These are phyloP conservation scores for Xylariales sp. DNA, from an alignment of 2,329 filamentous ascomycete genomes.

Conservation along the genomic window DNA sequence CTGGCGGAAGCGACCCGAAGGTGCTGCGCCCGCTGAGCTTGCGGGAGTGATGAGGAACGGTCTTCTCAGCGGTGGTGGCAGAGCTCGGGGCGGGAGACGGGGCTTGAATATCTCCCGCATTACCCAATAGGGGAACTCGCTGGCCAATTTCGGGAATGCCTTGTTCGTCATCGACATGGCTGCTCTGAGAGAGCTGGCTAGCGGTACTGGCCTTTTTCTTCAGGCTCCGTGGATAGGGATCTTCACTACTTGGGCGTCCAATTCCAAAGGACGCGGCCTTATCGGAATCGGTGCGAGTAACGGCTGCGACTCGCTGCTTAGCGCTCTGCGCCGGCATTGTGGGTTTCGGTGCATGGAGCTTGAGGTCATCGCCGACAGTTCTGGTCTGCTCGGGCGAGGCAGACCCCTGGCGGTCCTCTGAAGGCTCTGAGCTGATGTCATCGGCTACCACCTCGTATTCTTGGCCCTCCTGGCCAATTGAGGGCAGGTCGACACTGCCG, in stretches of 20 bases:
- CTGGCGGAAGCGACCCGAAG: slow-evolving; percentile 67
- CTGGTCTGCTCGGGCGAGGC: slow-evolving; percentile 67
- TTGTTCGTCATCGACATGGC: slow-evolving; percentile 66
- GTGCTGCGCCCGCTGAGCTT: slow-evolving; percentile 66
- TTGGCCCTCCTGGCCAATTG: slow-evolving; percentile 81
- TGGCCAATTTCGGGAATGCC: slow-evolving; percentile 91
- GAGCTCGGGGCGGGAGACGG: slow-evolving; percentile 69
- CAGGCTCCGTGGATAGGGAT: slow-evolving; percentile 47
- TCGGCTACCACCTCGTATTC: slow-evolving; percentile 68
- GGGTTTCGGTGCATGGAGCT: slow-evolving; percentile 84
- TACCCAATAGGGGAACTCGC: slow-evolving; percentile 88
- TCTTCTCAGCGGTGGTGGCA: slow-evolving; percentile 27
- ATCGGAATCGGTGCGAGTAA: slow-evolving; percentile 89
- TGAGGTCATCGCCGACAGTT: slow-evolving; percentile 73
- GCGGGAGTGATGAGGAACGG: slow-evolving; percentile 54
- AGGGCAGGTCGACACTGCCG: slow-evolving; percentile 76
- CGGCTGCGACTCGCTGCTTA: slow-evolving; percentile 74
- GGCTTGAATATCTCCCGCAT: slow-evolving; percentile 93
- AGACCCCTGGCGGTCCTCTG: slow-evolving; percentile 25
- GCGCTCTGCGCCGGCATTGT: slow-evolving; percentile 78
- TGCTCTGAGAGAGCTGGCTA: slow-evolving; percentile 46
- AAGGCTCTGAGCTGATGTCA: slow-evolving; percentile 40
- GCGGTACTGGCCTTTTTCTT: slow-evolving; percentile 59
- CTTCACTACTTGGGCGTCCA: slow-evolving; percentile 60
- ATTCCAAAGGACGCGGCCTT: slow-evolving; percentile 81